Conservation (phyloP, 2,329 filamentous ascomycete species). For the Ceratocystis destructans region DNA sequence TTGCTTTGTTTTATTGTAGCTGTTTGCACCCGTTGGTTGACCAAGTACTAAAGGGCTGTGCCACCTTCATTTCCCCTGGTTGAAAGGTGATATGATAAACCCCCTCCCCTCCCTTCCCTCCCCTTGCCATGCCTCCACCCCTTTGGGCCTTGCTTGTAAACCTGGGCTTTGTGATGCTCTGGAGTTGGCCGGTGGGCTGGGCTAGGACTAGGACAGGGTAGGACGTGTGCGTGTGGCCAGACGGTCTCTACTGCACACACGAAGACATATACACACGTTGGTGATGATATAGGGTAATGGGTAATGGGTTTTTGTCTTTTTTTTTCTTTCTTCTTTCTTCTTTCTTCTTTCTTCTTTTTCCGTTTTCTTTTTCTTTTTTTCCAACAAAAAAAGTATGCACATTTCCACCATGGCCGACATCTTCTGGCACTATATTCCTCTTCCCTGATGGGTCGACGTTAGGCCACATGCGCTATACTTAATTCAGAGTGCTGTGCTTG, state of each 20-base stretch:
- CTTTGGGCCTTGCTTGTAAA: neutral
- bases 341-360: too few relatives aligned
- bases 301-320: too few relatives aligned
- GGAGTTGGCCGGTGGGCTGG: neutral
- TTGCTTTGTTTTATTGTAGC: neutral
- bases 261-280: neutral
- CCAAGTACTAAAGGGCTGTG: neutral
- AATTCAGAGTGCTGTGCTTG: neutral
- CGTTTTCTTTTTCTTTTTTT: neutral
- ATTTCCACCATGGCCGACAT: neutral
- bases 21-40: neutral
- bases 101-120: neutral
- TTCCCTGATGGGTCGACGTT: neutral
- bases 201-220: neutral
- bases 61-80: conserved; percentile 8
- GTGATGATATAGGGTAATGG: neutral
- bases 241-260: neutral
- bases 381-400: neutral
- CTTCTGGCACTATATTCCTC: neutral
- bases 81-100: neutral
- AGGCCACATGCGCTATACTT: neutral
- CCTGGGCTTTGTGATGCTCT: neutral
- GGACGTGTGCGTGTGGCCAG: neutral
- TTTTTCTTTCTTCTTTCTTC: too few relatives aligned
- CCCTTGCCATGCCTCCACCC: neutral